Percentiles rank a stretch among this genome's conserved stretches.
Conservation (phyloP, 306 rosid genomes). For the Mimosa pudica region DNA sequence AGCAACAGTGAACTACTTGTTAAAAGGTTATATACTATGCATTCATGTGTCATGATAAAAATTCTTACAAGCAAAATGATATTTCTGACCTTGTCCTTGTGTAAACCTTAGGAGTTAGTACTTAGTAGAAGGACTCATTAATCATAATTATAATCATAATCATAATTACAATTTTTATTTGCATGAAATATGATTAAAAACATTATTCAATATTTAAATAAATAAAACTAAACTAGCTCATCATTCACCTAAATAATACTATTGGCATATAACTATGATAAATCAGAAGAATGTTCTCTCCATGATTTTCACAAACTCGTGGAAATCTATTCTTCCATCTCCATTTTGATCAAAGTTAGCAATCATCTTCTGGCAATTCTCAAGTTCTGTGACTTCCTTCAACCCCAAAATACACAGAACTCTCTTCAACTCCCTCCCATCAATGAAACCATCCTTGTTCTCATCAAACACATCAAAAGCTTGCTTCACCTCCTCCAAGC, state of each 20-base stretch:
- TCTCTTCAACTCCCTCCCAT: slow-evolving; percentile 68
- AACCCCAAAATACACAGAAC: slow-evolving; percentile 64
- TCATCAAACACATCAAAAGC: slow-evolving; percentile 86
- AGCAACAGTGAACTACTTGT: no score
- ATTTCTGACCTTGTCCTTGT: background rate
- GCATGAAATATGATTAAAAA: background rate
- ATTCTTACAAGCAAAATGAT: background rate
- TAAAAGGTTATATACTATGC: no score
- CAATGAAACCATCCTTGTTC: slow-evolving; percentile 80
- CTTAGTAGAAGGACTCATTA: no score
- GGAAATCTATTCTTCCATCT: slow-evolving; percentile 76
- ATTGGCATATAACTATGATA: background rate
- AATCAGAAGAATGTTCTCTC: slow-evolving; percentile 60
- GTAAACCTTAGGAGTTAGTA: background rate
- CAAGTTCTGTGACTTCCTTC: slow-evolving; percentile 52
- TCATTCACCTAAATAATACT: background rate
- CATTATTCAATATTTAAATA: background rate
- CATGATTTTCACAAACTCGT: slow-evolving; percentile 77
- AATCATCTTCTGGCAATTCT: slow-evolving; percentile 73
- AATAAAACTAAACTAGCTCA: background rate
- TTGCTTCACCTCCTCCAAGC: slow-evolving; percentile 75
- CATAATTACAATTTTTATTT: background rate
- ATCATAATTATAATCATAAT: background rate
- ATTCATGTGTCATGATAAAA: no score
- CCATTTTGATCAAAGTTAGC: slow-evolving; percentile 49